A percentile compares a stretch with the other conserved stretches of the same genome.
Evolutionary conservation across 208 protist species (phyloP).

Genomic region (Acanthamoeba castellanii): DNA sequence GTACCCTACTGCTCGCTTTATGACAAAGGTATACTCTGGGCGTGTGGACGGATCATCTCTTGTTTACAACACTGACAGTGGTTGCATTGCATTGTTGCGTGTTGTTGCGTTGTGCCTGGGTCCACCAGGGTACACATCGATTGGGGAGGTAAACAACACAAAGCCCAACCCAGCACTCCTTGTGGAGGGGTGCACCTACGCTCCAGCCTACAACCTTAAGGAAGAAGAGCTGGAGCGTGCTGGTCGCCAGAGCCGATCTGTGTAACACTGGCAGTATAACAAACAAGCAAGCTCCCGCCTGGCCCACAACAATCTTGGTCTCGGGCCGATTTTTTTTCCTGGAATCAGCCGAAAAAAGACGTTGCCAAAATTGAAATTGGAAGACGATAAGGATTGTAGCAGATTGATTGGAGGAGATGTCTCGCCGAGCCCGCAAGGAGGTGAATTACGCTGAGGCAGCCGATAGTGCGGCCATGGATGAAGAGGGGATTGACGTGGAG

Average conservation of each 20-base stretch:
- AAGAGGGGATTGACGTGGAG: neutral
- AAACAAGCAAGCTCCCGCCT: too few species aligned
- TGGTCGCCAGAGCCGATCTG: slow-evolving; percentile 19
- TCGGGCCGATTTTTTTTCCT: too few species aligned
- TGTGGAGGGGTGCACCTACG: neutral
- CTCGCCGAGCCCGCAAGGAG: neutral
- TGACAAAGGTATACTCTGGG: slow-evolving; percentile 65
- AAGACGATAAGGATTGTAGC: too few species aligned
- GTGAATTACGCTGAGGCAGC: neutral
- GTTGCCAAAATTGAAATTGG: too few species aligned
- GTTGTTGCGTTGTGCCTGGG: neutral
- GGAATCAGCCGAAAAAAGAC: too few species aligned
- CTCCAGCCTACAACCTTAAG: slow-evolving; percentile 73
- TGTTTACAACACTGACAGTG: too few species aligned
- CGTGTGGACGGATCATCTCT: too few species aligned
- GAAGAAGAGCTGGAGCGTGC: slow-evolving; percentile 69
- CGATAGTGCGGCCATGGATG: neutral
- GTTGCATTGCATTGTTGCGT: neutral
- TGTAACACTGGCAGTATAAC: neutral
- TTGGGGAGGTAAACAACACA: slow-evolving; percentile 78
- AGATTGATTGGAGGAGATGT: too few species aligned
- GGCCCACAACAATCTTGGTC: too few species aligned
- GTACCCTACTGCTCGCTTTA: slow-evolving; percentile 82
- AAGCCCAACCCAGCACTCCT: slow-evolving; percentile 79
- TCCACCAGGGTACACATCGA: slow-evolving; percentile 75